phyloP scores from a whole-genome alignment of 106 monocot genomes.

The Dendrobium officinale region DNA sequence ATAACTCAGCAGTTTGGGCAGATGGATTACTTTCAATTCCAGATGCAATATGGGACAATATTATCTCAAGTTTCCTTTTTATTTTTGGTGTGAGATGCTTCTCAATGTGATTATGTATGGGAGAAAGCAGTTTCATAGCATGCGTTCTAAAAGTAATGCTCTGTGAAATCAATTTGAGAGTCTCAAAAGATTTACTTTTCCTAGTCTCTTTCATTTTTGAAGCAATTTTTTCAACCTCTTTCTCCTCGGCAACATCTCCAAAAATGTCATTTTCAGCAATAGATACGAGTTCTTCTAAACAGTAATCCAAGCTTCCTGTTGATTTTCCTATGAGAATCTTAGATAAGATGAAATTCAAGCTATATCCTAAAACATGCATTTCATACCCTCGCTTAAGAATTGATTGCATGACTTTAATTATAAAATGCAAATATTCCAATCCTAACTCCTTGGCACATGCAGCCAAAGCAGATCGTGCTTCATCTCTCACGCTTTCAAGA shows the following conservation, averaged over 20 bases:
- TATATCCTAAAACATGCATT: slow-evolving; percentile 88
- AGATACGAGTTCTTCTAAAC: slow-evolving; percentile 77
- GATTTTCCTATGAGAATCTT: slow-evolving; percentile 22
- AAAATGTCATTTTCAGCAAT: slow-evolving; percentile 76
- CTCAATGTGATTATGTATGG: slow-evolving; percentile 37
- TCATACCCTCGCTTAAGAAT: slow-evolving; percentile 87
- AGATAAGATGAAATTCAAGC: slow-evolving; percentile 66
- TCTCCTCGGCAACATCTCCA: slow-evolving; percentile 84
- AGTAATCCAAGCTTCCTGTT: slow-evolving; percentile 67
- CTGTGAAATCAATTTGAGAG: slow-evolving; percentile 62
- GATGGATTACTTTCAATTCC: slow-evolving; percentile 85
- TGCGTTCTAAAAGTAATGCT: slow-evolving; percentile 77
- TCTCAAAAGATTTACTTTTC: slow-evolving; percentile 80
- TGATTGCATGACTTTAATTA: slow-evolving; percentile 61
- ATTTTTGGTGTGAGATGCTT: slow-evolving; percentile 50
- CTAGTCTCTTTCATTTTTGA: slow-evolving; percentile 97
- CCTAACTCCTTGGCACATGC: slow-evolving; percentile 74
- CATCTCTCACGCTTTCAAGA: slow-evolving; percentile 74
- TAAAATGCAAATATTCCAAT: slow-evolving; percentile 46
- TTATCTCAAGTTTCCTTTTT: slow-evolving; percentile 64
- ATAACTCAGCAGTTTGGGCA: slow-evolving; percentile 35
- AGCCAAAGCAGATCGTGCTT: slow-evolving; percentile 80
- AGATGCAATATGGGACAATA: slow-evolving; percentile 55
- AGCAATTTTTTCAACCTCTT: slow-evolving; percentile 91
- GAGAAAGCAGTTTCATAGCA: slow-evolving; percentile 57